Evolutionary conservation across 306 rosid species (phyloP).

Genomic region (Myrica gale): DNA sequence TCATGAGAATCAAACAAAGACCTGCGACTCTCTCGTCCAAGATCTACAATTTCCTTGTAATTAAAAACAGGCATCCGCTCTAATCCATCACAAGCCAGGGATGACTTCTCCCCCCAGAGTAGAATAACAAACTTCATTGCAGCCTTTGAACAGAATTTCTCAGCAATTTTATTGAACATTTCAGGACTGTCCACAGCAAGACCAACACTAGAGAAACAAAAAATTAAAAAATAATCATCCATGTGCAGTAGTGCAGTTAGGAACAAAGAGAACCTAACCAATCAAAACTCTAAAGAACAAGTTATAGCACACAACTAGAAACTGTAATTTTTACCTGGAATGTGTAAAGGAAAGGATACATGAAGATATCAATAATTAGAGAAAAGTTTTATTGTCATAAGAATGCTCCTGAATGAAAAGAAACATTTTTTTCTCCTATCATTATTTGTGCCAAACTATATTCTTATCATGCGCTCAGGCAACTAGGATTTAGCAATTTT

Average conservation of each 20-base stretch:
- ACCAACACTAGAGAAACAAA: constrained; percentile 62
- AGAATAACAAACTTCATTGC: constrained; percentile 67
- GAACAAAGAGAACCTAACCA: constrained; percentile 16
- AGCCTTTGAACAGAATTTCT: constrained; percentile 53
- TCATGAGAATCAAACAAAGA: constrained; percentile 41
- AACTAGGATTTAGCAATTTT: too few species aligned
- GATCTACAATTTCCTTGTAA: constrained; percentile 56
- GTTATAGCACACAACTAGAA: background rate
- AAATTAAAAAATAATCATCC: constrained; percentile 14
- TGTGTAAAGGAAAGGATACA: too few species aligned
- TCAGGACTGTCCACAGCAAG: constrained; percentile 81
- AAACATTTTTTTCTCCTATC: too few species aligned
- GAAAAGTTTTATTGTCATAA: too few species aligned
- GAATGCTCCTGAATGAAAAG: too few species aligned
- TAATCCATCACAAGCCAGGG: constrained; percentile 40
- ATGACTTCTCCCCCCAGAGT: constrained; percentile 91
- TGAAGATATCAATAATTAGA: too few species aligned
- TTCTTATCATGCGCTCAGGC: too few species aligned
- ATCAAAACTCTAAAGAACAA: background rate
- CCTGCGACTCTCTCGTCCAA: constrained; percentile 65
- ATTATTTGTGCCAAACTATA: too few species aligned
- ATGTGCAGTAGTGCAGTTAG: constrained; percentile 16
- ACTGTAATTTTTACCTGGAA: background rate
- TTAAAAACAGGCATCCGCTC: constrained; percentile 50
- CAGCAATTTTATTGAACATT: constrained; percentile 67